Base-by-base conservation (phyloP, 352 stramenopile genomes). In the Sclerospora graminicola region DNA sequence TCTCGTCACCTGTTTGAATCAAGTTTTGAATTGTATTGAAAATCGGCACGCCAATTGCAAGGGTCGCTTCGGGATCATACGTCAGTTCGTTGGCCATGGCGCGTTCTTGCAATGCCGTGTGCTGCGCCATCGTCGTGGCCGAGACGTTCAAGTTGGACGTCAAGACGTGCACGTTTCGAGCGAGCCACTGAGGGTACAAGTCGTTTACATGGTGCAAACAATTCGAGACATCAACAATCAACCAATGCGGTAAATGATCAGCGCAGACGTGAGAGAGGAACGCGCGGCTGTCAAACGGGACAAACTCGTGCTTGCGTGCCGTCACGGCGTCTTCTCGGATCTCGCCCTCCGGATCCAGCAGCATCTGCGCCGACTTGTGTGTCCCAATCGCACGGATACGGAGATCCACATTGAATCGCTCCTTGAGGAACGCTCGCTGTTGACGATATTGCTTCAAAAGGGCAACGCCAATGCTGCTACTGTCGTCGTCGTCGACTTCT, bases 211-310 rank as follows among this genome's bases (percentile, higher is more conserved):
- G 68, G n/a, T 73, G 49, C 1, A 66, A 64, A 35, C 89, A 86
- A 53, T 93, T 88, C 4, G 90, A 96, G 27, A 95, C 92, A 53
- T 98, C 94, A 41, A 98, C 80, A 44, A 98, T 89, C 9, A 97
- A 72, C 63, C 84, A 89, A 60, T 97, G 80, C 2, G 90, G 82
- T 44, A 93, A 66, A 50, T 97, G 87, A 35, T 94, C 71, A 8
- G 71, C 71, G 45, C 90, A 84, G 10, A 97, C 65, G 45, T 88
- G 74, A 13, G 69, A 41, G 15, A 89, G 48, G 29, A 95, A 89
- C 9, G 64, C 52, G 23, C 74, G 60, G 32, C 84, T 59, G 39
- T 94, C 65, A 37, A 88, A 87, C 7, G 48, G 41, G 34, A 63
- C 48, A 19, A 63, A 66, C 13, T 66, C 57, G 32, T 63, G 19